Conservation (phyloP, 306 rosid species). For the Prinsepia uniflora region DNA sequence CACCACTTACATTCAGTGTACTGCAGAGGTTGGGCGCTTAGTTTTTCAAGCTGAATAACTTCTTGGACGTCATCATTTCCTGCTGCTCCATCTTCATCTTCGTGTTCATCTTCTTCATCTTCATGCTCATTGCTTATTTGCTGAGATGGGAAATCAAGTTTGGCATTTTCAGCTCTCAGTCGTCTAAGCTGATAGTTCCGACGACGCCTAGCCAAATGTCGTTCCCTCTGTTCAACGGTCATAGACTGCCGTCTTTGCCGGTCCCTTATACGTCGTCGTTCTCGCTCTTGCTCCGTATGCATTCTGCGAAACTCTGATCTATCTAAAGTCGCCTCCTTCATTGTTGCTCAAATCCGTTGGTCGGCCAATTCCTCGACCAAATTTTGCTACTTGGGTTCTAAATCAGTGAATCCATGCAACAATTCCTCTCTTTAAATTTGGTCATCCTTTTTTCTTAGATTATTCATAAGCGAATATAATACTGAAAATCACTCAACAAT, state of each 20-base stretch:
- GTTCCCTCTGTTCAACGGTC: conserved; percentile 78
- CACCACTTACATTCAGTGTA: not conserved
- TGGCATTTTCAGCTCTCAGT: conserved; percentile 49
- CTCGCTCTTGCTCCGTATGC: conserved; percentile 68
- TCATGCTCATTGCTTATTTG: conserved; percentile 29
- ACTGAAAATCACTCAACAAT: no score
- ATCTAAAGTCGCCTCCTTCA: conserved; percentile 41
- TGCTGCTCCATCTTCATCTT: conserved; percentile 24
- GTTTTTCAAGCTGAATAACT: conserved; percentile 5
- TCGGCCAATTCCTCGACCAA: not conserved
- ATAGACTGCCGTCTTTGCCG: conserved; percentile 72
- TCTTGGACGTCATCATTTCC: conserved; percentile 17
- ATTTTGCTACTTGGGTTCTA: not conserved
- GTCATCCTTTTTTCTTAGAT: not conserved
- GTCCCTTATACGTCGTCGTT: conserved; percentile 71
- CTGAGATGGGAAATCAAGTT: conserved; percentile 18
- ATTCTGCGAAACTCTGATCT: conserved; percentile 39
- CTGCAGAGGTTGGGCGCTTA: not conserved
- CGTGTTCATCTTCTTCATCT: not conserved
- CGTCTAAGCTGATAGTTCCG: conserved; percentile 70
- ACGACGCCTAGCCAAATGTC: conserved; percentile 82
- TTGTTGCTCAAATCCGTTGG: conserved; percentile 15
- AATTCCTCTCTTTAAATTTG: not conserved
- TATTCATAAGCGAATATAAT: not conserved
- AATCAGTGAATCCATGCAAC: not conserved